Conservation (phyloP, 2,329 filamentous ascomycete genomes). For the Trichophyton equinum region DNA sequence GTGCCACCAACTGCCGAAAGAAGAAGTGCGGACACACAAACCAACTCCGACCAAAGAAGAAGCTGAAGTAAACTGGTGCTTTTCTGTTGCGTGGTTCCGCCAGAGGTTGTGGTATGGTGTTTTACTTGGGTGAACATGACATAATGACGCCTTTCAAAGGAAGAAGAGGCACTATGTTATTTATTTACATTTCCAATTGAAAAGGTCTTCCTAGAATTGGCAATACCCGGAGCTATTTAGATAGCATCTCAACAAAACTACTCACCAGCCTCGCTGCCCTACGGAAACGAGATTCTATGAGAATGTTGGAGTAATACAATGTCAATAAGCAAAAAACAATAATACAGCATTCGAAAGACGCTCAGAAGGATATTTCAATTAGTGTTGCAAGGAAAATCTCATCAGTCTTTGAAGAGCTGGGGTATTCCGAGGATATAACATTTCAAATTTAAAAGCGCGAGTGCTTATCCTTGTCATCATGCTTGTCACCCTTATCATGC, state of each 20-base stretch:
- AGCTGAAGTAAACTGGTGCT: conserved; percentile 62
- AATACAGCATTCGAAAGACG: conserved; percentile 1
- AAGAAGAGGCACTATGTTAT: conserved; percentile 9
- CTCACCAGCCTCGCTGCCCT: neutral
- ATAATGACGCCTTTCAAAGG: conserved; percentile 9
- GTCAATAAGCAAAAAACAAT: neutral
- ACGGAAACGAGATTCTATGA: neutral
- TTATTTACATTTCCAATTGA: conserved; percentile 4
- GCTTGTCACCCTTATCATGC: conserved; percentile 20
- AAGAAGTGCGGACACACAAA: conserved; percentile 99
- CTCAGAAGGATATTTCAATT: neutral
- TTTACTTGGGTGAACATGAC: conserved; percentile 8
- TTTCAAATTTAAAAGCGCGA: neutral
- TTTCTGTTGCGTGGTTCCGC: conserved; percentile 4
- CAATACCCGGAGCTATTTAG: conserved; percentile 2
- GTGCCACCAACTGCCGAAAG: conserved; percentile 99
- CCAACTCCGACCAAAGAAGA: conserved; percentile 99
- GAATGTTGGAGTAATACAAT: neutral
- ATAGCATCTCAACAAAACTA: neutral
- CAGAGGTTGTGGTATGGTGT: conserved; percentile 7
- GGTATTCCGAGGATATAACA: neutral
- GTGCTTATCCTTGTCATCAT: conserved; percentile 12
- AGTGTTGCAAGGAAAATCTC: neutral
- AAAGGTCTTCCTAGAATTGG: neutral
- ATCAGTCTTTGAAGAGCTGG: neutral